These are phyloP conservation scores for Postia placenta DNA, from an alignment of 768 basidiomycete genomes.

Conservation along the genomic window DNA sequence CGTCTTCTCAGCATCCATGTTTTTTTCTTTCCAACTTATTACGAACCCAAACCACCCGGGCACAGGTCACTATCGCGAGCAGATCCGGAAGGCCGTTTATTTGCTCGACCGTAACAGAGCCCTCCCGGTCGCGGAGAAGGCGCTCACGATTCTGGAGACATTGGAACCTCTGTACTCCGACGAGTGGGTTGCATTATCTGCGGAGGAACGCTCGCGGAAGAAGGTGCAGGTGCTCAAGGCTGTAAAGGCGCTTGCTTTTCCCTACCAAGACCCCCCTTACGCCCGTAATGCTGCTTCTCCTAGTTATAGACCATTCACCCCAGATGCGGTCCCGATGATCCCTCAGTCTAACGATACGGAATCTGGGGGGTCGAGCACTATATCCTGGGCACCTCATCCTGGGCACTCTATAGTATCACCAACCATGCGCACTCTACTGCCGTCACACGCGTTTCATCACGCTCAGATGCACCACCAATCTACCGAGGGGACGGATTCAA, in stretches of 20 bases:
- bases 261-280: constrained; percentile 37
- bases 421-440: background rate
- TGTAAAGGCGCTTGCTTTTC: constrained; percentile 74
- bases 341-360: background rate
- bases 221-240: constrained; percentile 56
- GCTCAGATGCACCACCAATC: background rate
- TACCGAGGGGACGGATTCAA: background rate
- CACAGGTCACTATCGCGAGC: constrained; percentile 68
- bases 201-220: constrained; percentile 51
- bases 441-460: background rate
- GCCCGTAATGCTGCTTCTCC: background rate
- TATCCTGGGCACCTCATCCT: background rate
- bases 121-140: constrained; percentile 68
- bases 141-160: constrained; percentile 61
- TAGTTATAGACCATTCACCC: background rate
- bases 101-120: constrained; percentile 64
- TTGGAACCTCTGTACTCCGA: constrained; percentile 69
- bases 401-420: background rate
- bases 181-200: constrained; percentile 46
- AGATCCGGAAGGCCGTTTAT: constrained; percentile 62
- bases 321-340: background rate
- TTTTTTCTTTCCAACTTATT: constrained; percentile 86
- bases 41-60: constrained; percentile 76
- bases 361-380: background rate
- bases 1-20: constrained; percentile 82